Evolutionary conservation across 257 asterid species (phyloP).

Genomic region (Lantana camara): DNA sequence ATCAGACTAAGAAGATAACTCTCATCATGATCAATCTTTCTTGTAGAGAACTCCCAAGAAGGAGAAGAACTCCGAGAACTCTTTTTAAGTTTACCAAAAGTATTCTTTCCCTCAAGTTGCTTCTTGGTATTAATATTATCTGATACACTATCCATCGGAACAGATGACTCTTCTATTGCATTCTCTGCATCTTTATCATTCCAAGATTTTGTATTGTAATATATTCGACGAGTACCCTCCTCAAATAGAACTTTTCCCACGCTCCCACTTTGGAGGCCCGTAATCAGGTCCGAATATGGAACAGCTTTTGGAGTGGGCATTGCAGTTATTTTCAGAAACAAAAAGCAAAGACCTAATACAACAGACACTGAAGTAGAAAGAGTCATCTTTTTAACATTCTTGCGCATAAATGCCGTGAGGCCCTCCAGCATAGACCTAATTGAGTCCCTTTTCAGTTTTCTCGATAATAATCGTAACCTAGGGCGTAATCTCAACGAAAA

Average conservation of each 20-base stretch:
- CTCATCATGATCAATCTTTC: conserved; percentile 94
- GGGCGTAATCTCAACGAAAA: conserved; percentile 69
- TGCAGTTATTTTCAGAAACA: conserved; percentile 79
- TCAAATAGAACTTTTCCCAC: conserved; percentile 79
- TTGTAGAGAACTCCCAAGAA: conserved; percentile 78
- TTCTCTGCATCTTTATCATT: conserved; percentile 27
- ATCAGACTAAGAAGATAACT: conserved; percentile 80
- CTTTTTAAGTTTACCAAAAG: conserved; percentile 36
- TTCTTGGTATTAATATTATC: conserved; percentile 29
- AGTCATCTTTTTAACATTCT: conserved; percentile 62
- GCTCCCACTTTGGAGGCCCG: conserved; percentile 64
- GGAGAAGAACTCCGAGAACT: conserved; percentile 41
- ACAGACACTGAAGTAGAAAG: conserved; percentile 60
- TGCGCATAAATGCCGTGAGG: conserved; percentile 53
- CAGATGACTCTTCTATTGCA: conserved; percentile 24
- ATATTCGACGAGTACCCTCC: conserved; percentile 90
- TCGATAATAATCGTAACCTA: conserved; percentile 54
- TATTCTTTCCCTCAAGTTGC: conserved; percentile 26
- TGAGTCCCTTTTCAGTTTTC: conserved; percentile 56
- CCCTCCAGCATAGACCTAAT: conserved; percentile 53
- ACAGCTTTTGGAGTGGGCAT: conserved; percentile 65
- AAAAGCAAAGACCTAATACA: conserved; percentile 72
- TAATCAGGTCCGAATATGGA: conserved; percentile 79
- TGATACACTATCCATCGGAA: conserved; percentile 26
- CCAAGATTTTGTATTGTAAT: conserved; percentile 48